Evolutionary conservation across 2,329 filamentous ascomycete species (phyloP).

Genomic region (Chaetothyriales sp.): DNA sequence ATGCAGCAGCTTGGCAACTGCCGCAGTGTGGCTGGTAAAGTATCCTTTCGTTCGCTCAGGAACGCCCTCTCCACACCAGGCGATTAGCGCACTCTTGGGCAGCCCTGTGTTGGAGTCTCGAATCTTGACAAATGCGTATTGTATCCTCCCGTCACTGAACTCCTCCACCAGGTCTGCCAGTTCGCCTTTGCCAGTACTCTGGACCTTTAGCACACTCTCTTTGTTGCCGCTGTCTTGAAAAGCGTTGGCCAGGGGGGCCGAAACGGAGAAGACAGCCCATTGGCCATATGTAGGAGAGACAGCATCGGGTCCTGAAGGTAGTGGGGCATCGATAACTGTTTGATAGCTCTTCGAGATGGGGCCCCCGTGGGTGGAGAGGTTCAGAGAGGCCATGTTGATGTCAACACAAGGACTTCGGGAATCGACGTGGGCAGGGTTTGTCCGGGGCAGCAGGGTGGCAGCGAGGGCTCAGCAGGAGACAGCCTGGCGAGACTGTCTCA

Average conservation of each 20-base stretch:
- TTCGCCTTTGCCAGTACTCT: conserved; percentile 85
- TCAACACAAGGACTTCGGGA: not conserved
- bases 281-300: conserved; percentile 70
- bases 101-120: conserved; percentile 83
- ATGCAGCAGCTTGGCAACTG: conserved; percentile 82
- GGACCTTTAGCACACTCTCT: conserved; percentile 90
- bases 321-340: conserved; percentile 47
- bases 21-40: conserved; percentile 84
- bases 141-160: conserved; percentile 88
- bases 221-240: conserved; percentile 78
- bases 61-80: conserved; percentile 93
- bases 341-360: conserved; percentile 67
- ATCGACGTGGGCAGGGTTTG: not conserved
- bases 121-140: conserved; percentile 93
- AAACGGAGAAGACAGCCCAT: conserved; percentile 90
- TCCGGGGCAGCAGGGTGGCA: not conserved
- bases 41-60: conserved; percentile 98
- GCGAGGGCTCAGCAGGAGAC: not conserved
- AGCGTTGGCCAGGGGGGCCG: conserved; percentile 78
- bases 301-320: conserved; percentile 40
- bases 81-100: conserved; percentile 84
- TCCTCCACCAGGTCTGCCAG: conserved; percentile 81
- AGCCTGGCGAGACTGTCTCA: not conserved
- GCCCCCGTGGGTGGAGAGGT: conserved; percentile 62
- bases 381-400: conserved; percentile 62